Evolutionary conservation across 345 rosid species (phyloP).

Genomic region (Anastatica hierochuntica): DNA sequence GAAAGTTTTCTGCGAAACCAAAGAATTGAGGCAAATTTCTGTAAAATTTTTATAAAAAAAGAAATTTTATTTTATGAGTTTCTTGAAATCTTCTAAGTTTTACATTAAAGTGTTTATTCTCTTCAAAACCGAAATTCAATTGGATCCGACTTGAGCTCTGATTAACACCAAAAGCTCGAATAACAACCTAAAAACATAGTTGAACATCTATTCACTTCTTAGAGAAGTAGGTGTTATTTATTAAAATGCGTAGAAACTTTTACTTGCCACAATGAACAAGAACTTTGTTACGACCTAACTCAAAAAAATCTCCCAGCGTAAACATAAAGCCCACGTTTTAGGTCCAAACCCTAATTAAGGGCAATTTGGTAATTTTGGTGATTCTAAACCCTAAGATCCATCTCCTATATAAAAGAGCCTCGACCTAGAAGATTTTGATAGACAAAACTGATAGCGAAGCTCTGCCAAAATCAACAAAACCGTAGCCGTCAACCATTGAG

Average conservation of each 20-base stretch:
- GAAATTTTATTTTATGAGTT: not conserved
- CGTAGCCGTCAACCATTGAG: too few relatives aligned
- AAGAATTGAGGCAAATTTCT: not conserved
- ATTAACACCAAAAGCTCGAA: slow-evolving; percentile 58
- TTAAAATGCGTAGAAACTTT: not conserved
- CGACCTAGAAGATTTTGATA: too few relatives aligned
- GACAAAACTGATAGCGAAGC: too few relatives aligned
- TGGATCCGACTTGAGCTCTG: slow-evolving; percentile 70
- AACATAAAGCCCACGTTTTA: too few relatives aligned
- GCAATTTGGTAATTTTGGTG: too few relatives aligned
- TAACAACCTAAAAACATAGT: slow-evolving; percentile 29
- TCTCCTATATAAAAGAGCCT: too few relatives aligned
- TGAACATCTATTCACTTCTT: too few relatives aligned
- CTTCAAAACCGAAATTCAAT: slow-evolving; percentile 69
- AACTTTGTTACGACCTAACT: too few relatives aligned
- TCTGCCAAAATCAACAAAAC: too few relatives aligned
- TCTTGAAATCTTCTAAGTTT: not conserved
- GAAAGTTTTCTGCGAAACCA: slow-evolving; percentile 43
- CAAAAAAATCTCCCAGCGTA: too few relatives aligned
- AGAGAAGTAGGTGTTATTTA: not conserved
- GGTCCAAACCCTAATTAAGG: too few relatives aligned
- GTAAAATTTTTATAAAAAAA: not conserved
- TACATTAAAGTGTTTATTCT: slow-evolving; percentile 48
- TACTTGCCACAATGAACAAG: slow-evolving; percentile 63
- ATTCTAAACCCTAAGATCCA: too few relatives aligned